phyloP scores from a whole-genome alignment of 257 asterid genomes.

The Petunia secreta region DNA sequence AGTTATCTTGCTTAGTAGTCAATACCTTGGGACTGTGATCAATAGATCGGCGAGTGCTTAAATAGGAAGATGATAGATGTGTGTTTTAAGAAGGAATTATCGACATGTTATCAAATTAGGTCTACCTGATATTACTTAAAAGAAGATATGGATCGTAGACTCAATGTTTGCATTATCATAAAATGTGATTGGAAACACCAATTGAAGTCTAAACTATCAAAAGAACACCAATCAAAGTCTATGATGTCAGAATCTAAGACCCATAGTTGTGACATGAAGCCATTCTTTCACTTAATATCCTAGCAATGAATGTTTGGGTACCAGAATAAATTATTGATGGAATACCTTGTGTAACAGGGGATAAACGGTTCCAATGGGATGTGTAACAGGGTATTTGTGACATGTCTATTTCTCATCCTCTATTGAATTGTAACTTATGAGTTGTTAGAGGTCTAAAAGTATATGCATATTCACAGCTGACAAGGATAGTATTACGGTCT shows the following conservation, averaged over 20 bases:
- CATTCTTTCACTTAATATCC: background rate
- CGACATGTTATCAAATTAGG: background rate
- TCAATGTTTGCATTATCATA: background rate
- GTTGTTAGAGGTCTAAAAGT: background rate
- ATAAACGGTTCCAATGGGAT: background rate
- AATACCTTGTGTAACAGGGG: background rate
- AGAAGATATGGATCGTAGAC: background rate
- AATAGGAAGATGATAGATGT: background rate
- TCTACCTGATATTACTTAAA: background rate
- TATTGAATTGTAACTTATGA: background rate
- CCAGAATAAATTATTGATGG: slow-evolving; percentile 13
- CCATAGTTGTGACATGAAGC: background rate
- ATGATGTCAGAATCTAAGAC: background rate
- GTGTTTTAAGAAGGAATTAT: background rate
- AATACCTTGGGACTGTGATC: background rate
- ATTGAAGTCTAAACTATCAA: background rate
- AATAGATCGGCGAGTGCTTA: background rate
- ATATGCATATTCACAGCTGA: background rate
- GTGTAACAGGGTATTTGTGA: background rate
- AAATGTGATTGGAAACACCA: background rate
- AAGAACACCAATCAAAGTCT: background rate
- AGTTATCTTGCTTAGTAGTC: background rate
- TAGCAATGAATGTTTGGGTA: background rate
- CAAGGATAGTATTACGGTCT: background rate
- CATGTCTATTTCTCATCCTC: background rate